Base-by-base conservation (phyloP, 164 flowering plant species). In the Dillenia suffruticosa region DNA sequence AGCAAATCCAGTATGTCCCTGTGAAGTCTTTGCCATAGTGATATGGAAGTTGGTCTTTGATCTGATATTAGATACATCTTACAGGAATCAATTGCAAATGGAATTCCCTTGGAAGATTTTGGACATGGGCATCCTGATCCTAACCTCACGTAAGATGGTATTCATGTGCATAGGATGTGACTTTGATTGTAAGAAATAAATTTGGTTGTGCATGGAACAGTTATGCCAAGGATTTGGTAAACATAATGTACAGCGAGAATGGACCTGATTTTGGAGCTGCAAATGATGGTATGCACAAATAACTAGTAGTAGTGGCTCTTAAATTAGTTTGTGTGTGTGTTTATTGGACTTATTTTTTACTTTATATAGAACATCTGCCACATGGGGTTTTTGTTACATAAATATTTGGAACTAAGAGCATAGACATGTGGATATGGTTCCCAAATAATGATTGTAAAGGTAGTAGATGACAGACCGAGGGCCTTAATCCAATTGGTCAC, bases 71-170 rank as follows among this genome's bases (percentile, higher is more conserved):
- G 68, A 52, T 64, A 44, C 64, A 58, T 68, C 61, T 19, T 80
- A 65, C 73, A 95, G 97, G 96, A 81, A 73, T 95, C 97, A 32
- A 85, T 95, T 63, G 60, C 61, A 13, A 95, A 95, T 76, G 99
- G 97, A 58, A 86, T 87, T 62, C 97, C 99, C 47, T 66, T 89
- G 51, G 96, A 95, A 80, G 97, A 95, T 78, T 95, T 91, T 85
- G 99, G 97, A 45, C 97, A 88, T 76, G 99, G 97, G 46, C 99
- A 95, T 85, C 99, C 99, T 51, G 99, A 95, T 72, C 99, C 99
- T 67, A 95, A 89, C 75, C 96, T 95, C 44, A 91, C 99, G 97
- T 94, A 81, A 86, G 96, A 71, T 17, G 52, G 14, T 9, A 15
- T 55, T 17, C 47, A 12, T 9, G 15, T 59, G 26, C 19, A 22